Percentiles rank a stretch among this genome's conserved stretches.
These are phyloP conservation scores for Termitomyces eurrhizus DNA, from an alignment of 768 basidiomycete species.

Conservation along the genomic window DNA sequence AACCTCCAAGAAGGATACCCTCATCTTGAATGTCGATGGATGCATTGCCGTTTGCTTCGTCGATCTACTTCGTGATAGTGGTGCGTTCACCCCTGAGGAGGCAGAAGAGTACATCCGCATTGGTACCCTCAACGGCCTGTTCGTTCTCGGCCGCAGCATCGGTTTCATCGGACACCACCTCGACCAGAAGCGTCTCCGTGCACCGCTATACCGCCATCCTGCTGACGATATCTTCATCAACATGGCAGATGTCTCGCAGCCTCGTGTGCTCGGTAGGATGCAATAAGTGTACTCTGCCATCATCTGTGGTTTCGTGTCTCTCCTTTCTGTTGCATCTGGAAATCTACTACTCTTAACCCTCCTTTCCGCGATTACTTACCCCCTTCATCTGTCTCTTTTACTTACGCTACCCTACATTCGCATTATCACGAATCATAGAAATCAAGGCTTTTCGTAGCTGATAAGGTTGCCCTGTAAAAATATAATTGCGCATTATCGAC, in stretches of 20 bases:
- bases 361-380: not conserved
- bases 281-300: not conserved
- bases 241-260: conserved; percentile 82
- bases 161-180: conserved; percentile 97
- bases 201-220: conserved; percentile 91
- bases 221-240: conserved; percentile 96
- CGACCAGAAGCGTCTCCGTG: conserved; percentile 93
- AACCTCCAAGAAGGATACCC: conserved; percentile 95
- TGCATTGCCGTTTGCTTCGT: conserved; percentile 97
- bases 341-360: not conserved
- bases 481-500: not conserved
- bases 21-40: conserved; percentile 96
- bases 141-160: conserved; percentile 95
- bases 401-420: not conserved
- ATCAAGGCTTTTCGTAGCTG: conserved; percentile 7
- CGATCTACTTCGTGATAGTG: conserved; percentile 86
- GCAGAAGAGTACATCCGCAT: conserved; percentile 98
- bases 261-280: conserved; percentile 52
- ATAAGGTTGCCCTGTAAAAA: not conserved
- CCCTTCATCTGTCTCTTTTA: not conserved
- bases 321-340: not conserved
- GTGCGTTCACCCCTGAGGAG: conserved; percentile 94
- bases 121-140: conserved; percentile 92
- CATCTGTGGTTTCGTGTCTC: not conserved
- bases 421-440: conserved; percentile 8